Evolutionary conservation across 257 asterid species (phyloP).

Genomic region (Rhazya stricta): DNA sequence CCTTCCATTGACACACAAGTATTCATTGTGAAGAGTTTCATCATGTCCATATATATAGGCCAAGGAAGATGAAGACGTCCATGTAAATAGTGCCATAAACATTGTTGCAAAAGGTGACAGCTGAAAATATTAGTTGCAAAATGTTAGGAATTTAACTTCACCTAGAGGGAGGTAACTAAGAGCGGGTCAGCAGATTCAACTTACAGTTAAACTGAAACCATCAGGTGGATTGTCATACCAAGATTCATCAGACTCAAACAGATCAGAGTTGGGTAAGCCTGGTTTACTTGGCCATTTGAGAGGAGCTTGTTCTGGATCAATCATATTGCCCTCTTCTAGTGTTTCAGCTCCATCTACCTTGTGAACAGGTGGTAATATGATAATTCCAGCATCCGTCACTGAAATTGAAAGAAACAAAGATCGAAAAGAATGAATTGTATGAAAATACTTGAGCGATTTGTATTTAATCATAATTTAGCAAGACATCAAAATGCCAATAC

Average conservation of each 20-base stretch:
- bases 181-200: slow-evolving; percentile 25
- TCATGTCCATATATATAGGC: slow-evolving; percentile 87
- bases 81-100: slow-evolving; percentile 74
- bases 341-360: slow-evolving; percentile 34
- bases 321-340: slow-evolving; percentile 34
- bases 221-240: slow-evolving; percentile 83
- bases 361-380: slow-evolving; percentile 52
- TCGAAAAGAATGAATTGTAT: slow-evolving; percentile 20
- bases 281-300: slow-evolving; percentile 73
- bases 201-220: slow-evolving; percentile 61
- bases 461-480: neutral
- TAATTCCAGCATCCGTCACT: slow-evolving; percentile 79
- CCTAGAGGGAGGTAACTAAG: neutral
- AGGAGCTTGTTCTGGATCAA: slow-evolving; percentile 40
- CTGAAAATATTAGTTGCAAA: slow-evolving; percentile 31
- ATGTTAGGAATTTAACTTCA: slow-evolving; percentile 8
- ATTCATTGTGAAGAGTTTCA: slow-evolving; percentile 63
- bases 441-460: neutral
- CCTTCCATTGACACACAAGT: slow-evolving; percentile 62
- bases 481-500: slow-evolving; percentile 32
- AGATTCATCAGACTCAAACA: slow-evolving; percentile 66
- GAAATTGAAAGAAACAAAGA: slow-evolving; percentile 23
- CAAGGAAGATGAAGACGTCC: slow-evolving; percentile 85
- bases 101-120: slow-evolving; percentile 82
- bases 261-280: slow-evolving; percentile 49